These are phyloP conservation scores for Trypethelium eluteriae DNA, from an alignment of 495 filamentous ascomycete species.

Conservation along the genomic window DNA sequence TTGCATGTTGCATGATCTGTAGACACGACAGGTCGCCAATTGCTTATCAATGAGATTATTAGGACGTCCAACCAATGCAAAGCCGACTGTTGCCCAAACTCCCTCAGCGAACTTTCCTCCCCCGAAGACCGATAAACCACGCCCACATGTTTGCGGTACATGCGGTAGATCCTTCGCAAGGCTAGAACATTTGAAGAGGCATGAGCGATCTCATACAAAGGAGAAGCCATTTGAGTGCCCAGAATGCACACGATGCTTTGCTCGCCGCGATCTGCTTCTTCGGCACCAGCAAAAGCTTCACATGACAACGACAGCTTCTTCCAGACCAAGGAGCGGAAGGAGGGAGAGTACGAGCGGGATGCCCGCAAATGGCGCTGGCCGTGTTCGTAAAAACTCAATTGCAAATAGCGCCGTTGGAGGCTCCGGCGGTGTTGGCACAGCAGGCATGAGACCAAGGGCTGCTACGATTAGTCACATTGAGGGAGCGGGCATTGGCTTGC, in stretches of 20 bases:
- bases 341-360: slow-evolving; percentile 68
- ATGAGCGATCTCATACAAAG: slow-evolving; percentile 97
- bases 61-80: not conserved
- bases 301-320: slow-evolving; percentile 87
- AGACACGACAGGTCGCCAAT: not conserved
- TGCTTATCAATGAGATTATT: not conserved
- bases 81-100: not conserved
- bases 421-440: slow-evolving; percentile 40
- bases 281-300: slow-evolving; percentile 98
- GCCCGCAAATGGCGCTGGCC: slow-evolving; percentile 38
- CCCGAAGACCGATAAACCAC: slow-evolving; percentile 93
- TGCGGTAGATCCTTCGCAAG: slow-evolving; percentile 90
- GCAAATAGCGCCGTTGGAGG: slow-evolving; percentile 50
- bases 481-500: slow-evolving; percentile 61
- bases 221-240: slow-evolving; percentile 99
- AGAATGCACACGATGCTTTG: slow-evolving; percentile 92
- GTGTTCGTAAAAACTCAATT: slow-evolving; percentile 87
- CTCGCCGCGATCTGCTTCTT: slow-evolving; percentile 81
- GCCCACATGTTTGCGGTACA: slow-evolving; percentile 89
- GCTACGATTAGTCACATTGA: slow-evolving; percentile 98
- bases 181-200: slow-evolving; percentile 93
- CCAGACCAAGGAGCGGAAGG: slow-evolving; percentile 71
- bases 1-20: not conserved
- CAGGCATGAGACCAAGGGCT: slow-evolving; percentile 75
- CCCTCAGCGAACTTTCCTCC: slow-evolving; percentile 50